Evolutionary conservation across 2,329 filamentous ascomycete genomes (phyloP), one percentile per base, ranked within the genome.

Genomic region (Aspergillus texensis): DNA sequence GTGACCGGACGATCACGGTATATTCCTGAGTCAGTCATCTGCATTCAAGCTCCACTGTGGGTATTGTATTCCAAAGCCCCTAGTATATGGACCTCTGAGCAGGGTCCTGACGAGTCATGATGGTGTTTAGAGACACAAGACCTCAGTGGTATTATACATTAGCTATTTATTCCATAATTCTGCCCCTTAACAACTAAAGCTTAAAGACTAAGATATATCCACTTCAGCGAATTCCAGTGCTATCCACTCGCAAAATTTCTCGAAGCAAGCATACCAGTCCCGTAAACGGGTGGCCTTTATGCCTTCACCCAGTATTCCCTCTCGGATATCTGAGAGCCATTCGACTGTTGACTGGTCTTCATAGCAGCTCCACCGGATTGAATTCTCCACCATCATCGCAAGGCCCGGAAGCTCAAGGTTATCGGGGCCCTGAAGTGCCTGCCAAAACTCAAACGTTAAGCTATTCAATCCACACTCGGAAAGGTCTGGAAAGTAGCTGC

Each of bases 371-470:
- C 93, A 98, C 46, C 92, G 86, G 52, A 98, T 88, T 68, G 92
- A 96, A 74, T 97, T 98, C 83, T 98, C 93, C 0, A 93, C 94
- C 70, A 99, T 83, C 62, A 89, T 91, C 0, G 91, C 94, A 58
- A 98, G 80, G 0, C 94, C 94, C 12, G 92, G 93, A 2, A 98
- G 83, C 0, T 94, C 95, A 16, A 97, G 85, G 73, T 96, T 97
- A 63, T 96, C 90, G 87, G 94, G 95, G 0, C 92, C 94, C 78
- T 97, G 93, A 24, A 97, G 81, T 1, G 91, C 91, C 78, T 96
- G 93, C 92, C 93, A 97, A 78, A 96, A 97, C 79, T 97, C 93
- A 77, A 96, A 92, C 1, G 91, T 94, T 85, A 95, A 89, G 43
- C 92, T 93, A 30, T 89, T 90, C 8, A 85, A 87, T 62, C 91